These are phyloP conservation scores for Aspergillus uvarum DNA, from an alignment of 2,329 filamentous ascomycete species.

Conservation along the genomic window DNA sequence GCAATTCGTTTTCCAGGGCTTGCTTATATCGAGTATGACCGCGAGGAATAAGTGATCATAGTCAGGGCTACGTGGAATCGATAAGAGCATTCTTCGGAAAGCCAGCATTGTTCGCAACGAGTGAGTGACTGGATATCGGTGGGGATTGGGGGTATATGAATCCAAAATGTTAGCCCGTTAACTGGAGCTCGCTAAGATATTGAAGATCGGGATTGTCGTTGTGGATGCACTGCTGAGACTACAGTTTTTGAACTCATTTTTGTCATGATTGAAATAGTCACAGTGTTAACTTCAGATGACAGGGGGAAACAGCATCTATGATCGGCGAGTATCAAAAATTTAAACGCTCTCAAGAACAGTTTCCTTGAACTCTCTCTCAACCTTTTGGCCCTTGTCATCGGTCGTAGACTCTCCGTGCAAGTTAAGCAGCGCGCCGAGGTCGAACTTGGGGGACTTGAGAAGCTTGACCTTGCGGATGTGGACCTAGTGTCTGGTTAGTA, in stretches of 20 bases:
- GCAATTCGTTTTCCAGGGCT: no score
- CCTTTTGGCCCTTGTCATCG: conserved; percentile 97
- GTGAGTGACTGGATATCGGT: no score
- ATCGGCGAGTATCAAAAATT: conserved; percentile 69
- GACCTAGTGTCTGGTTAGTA: conserved; percentile 59
- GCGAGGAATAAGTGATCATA: no score
- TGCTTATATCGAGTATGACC: no score
- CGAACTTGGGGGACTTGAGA: conserved; percentile 97
- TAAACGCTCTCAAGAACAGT: conserved; percentile 90
- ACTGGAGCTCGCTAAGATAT: no score
- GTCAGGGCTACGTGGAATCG: no score
- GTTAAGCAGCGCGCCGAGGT: conserved; percentile 91
- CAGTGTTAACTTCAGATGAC: neutral
- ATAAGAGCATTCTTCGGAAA: no score
- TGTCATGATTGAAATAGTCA: conserved; percentile 8
- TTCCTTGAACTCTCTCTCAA: conserved; percentile 99
- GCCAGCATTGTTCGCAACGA: no score
- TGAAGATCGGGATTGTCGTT: neutral
- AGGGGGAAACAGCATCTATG: conserved; percentile 60
- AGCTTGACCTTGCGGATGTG: conserved; percentile 99
- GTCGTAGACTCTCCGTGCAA: conserved; percentile 96
- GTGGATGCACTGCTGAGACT: conserved; percentile 10
- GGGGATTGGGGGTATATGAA: no score
- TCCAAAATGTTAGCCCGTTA: no score
- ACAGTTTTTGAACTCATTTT: conserved; percentile 10